phyloP scores from a whole-genome alignment of 2,329 filamentous ascomycete genomes.

The Didymella lethalis region DNA sequence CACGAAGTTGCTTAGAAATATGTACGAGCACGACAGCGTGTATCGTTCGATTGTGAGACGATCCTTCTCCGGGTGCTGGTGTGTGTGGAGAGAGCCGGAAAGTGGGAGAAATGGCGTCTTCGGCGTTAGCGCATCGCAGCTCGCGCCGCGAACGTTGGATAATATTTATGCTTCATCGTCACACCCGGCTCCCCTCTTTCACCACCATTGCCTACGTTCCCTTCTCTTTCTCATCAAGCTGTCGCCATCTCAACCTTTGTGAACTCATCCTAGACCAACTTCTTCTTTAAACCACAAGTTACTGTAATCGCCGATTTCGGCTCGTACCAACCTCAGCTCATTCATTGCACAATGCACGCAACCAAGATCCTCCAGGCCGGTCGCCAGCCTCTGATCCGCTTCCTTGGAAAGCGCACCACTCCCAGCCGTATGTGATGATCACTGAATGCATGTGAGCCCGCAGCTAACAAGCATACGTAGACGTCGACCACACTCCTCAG shows the following conservation, averaged over 20 bases:
- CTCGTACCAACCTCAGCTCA: constrained; percentile 18
- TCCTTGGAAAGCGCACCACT: constrained; percentile 58
- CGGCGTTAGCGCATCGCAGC: constrained; percentile 27
- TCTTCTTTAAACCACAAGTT: neutral
- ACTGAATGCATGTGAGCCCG: neutral
- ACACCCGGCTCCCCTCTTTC: constrained; percentile 29
- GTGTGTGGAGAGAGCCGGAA: constrained; percentile 22
- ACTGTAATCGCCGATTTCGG: constrained; percentile 14
- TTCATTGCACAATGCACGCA: constrained; percentile 52
- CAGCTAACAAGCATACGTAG: constrained; percentile 54
- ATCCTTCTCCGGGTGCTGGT: constrained; percentile 21
- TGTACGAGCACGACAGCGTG: constrained; percentile 15
- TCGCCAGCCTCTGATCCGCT: constrained; percentile 61
- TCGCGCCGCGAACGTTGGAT: constrained; percentile 25
- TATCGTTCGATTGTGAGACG: constrained; percentile 37
- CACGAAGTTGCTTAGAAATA: constrained; percentile 25
- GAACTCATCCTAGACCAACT: neutral
- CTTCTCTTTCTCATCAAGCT: constrained; percentile 12
- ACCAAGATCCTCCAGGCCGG: constrained; percentile 57
- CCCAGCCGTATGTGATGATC: constrained; percentile 52
- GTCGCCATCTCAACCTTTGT: constrained; percentile 15
- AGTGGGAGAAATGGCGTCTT: constrained; percentile 27
- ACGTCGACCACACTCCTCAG: constrained; percentile 76
- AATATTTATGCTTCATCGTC: constrained; percentile 38
- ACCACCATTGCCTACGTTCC: constrained; percentile 16